Base-by-base conservation (phyloP, 2,329 filamentous ascomycete genomes). In the Beauveria sp. region DNA sequence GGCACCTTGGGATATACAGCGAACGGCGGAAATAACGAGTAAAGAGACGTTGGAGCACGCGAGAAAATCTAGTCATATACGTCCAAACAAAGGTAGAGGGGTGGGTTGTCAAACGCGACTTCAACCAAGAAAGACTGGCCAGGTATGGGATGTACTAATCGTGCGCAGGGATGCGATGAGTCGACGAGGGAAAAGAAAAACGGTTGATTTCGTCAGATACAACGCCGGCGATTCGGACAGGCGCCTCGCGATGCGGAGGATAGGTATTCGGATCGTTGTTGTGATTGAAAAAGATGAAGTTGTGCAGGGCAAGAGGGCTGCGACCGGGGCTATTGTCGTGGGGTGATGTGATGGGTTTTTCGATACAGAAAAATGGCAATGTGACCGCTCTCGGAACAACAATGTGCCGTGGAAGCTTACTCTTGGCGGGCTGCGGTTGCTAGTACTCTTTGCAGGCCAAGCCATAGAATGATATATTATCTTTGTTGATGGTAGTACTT, bases 31-130 rank as follows among this genome's bases (percentile, higher is more conserved):
- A 18, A 40, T 51, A 24, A 46, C 50, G 58, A 37, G 48, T 46
- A 34, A 34, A 20, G 24, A 47, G 37, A 30, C 9, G 20, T 53
- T 59, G 58, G 43, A 60, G 37, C 50, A 55, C 58, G 43, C 51
- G 43, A 55, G 47, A 55, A 40, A 44, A 40, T 60, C 58, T 60
- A 60, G 43, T 54, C 58, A 55, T 46, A 60, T 30, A 53, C 41
- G 40, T 47, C 51, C 50, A 40, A 48, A 43, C 43, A 34, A 40
- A 26, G 22, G 50, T 28, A 43, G 22, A 28, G 37, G 24, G 37
- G 20, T 37, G 20, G 28, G 28, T 54, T 30, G 50, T 28, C 50
- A 53, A 55, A 50, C 51, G 41, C 41, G 51, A 48, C 48, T 24
- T 14, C n/a, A 24, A 50, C 48, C 34, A 44, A 26, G 48, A 18